Conservation (phyloP, 306 rosid genomes). For the Cercis canadensis region DNA sequence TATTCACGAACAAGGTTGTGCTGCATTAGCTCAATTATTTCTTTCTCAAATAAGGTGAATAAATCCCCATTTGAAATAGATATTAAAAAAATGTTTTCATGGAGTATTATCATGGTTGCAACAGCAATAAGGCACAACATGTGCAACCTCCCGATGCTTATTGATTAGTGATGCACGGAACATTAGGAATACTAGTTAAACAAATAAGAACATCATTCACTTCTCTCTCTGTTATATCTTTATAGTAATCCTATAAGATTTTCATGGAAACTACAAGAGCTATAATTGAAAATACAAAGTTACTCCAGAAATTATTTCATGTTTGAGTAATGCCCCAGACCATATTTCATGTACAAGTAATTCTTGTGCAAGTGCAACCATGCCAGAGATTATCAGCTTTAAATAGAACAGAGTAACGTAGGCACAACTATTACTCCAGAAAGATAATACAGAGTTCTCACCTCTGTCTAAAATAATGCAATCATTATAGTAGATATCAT, state of each 20-base stretch:
- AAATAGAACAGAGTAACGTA: conserved; percentile 15
- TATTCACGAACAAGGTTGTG: conserved; percentile 14
- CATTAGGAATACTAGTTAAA: no score
- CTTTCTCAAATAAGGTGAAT: conserved; percentile 17
- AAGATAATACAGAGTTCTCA: conserved; percentile 52
- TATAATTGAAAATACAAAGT: no score
- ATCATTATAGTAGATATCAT: conserved; percentile 90
- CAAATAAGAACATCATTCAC: no score
- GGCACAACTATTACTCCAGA: conserved; percentile 19
- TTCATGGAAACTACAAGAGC: no score
- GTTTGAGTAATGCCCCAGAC: neutral
- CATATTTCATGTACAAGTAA: conserved; percentile 7
- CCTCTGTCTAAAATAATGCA: conserved; percentile 87
- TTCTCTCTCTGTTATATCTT: no score
- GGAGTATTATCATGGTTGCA: no score
- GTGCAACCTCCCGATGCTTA: no score
- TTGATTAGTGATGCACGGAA: no score
- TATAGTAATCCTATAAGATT: no score
- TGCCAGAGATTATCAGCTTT: conserved; percentile 20
- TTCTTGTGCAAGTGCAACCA: conserved; percentile 15
- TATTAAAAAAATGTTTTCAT: neutral
- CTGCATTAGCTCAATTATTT: conserved; percentile 16
- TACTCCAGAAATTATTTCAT: no score
- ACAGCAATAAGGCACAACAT: no score
- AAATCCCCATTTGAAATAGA: conserved; percentile 14